Conservation (phyloP, 1,284 basidiomycete species). For the Phellinidium pouzarii region DNA sequence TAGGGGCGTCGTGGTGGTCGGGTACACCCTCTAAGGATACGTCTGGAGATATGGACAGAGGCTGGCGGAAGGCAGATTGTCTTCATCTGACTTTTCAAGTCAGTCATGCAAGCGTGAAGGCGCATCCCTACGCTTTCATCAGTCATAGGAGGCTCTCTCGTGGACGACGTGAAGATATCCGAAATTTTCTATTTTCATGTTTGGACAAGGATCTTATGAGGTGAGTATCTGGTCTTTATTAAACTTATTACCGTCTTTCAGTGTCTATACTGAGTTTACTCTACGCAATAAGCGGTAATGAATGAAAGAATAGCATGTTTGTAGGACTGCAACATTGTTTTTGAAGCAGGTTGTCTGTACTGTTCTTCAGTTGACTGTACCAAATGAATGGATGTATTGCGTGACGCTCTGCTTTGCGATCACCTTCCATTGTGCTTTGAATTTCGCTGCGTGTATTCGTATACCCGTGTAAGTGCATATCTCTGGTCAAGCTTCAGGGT, state of each 20-base stretch:
- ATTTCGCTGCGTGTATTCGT: background rate
- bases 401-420: background rate
- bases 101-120: slow-evolving; percentile 1
- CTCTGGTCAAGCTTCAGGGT: no score
- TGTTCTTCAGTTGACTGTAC: background rate
- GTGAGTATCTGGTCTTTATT: background rate
- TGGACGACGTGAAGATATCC: background rate
- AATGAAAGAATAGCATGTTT: background rate
- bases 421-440: background rate
- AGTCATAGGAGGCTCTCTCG: background rate
- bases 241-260: background rate
- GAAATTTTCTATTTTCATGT: background rate
- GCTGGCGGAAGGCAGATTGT: background rate
- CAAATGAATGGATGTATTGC: background rate
- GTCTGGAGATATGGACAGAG: slow-evolving; percentile 5
- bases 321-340: background rate
- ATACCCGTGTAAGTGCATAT: background rate
- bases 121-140: background rate
- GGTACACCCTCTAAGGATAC: background rate
- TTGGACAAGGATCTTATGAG: slow-evolving; percentile 1
- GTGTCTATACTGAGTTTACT: background rate
- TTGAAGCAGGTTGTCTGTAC: background rate
- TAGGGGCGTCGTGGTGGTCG: background rate
- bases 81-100: background rate
- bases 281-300: background rate